Base-by-base conservation (phyloP, 805 yeast genomes). In the Scheffersomyces amazonensis region DNA sequence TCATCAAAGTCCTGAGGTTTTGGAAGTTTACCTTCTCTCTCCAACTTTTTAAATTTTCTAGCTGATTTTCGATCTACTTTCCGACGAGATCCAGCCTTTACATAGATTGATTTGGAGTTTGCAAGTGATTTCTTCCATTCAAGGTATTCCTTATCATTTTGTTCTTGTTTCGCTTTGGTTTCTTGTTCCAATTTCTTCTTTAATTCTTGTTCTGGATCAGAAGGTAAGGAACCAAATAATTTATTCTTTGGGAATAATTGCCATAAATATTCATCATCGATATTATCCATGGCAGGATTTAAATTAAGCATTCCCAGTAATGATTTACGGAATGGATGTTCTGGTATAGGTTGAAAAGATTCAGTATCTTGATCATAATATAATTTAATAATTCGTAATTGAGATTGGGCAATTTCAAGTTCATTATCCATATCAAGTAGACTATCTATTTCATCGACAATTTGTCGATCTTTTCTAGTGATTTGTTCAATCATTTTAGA, bases 191-290 rank as follows among this genome's bases (percentile, higher is more conserved):
- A 43, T 22, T 56, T 48, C 35, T 53, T 52, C 10, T 58, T 37
- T 36, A 50, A 47, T 29, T 52, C 53, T 12, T 52, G 42, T 44
- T 68, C 43, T 12, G 48, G 41, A 5, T 42, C 49, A 16, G 44
- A 65, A 1, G 72, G 71, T 7, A 65, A 64, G 3, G 47, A 43
- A 7, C 66, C 69, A 47, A 59, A 66, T 21, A 56, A 40, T 39
- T 58, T 56, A 16, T 55, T 63, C 28, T 53, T 54, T 3, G 73
- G 73, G 17, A 63, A 51, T 30, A 64, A 34, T 15, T 63, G 54
- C 73, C 73, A 67, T 27, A 69, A 55, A 38, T 58, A 64, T 22
- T 61, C 68, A 42, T 69, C 71, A 37, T 62, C 64, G 15, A 69
- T 55, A 32, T 59, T 62, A 20, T 58, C 54, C 36, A 67, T 50